Evolutionary conservation across 208 protist genomes (phyloP), one percentile per base, ranked within the genome.

Genomic region (Leishmania turanica): DNA sequence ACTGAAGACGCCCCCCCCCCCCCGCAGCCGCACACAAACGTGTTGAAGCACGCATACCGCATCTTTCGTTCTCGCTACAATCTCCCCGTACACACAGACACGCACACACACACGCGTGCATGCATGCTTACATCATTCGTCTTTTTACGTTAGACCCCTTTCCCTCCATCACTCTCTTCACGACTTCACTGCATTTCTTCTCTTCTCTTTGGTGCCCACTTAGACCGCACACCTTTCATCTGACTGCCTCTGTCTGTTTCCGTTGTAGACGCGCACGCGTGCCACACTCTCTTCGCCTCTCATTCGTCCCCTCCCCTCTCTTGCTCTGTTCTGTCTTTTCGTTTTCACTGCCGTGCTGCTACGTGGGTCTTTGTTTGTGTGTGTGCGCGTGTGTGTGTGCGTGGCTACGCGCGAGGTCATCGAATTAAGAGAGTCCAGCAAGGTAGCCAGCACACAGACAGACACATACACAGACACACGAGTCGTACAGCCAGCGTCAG

Each of bases 121-220:
- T 60, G 24, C 60, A 62, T 56, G n/a, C 49, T 83, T 77, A 73
- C 37, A 53, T 73, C 31, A 40, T 71, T 72, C 73, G 58, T 66
- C 40, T 51, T 66, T 13, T 13, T 70, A 21, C 6, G 53, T 72
- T 84, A 80, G 19, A 60, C 24, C 4, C 54, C 45, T 54, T 47
- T 17, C 58, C 17, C 69, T 79, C n/a, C 45, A 42, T 40, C 2
- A 49, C 21, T 75, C 40, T 24, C 72, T 80, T 49, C 40, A 54
- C 5, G 49, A 56, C 71, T 4, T 58, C n/a, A 17, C 17, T n/a
- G 8, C 17, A 42, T 15, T 34, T 54, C 42, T 7, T 9, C 11
- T 54, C 42, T 7, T 9, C 11, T 9, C 45, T 19, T 73, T 9
- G 24, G 42, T 51, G 42, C 27, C 0, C 31, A 27, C 5, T n/a